These are phyloP conservation scores for Daldinia childiae DNA, from an alignment of 495 filamentous ascomycete genomes.

Conservation along the genomic window DNA sequence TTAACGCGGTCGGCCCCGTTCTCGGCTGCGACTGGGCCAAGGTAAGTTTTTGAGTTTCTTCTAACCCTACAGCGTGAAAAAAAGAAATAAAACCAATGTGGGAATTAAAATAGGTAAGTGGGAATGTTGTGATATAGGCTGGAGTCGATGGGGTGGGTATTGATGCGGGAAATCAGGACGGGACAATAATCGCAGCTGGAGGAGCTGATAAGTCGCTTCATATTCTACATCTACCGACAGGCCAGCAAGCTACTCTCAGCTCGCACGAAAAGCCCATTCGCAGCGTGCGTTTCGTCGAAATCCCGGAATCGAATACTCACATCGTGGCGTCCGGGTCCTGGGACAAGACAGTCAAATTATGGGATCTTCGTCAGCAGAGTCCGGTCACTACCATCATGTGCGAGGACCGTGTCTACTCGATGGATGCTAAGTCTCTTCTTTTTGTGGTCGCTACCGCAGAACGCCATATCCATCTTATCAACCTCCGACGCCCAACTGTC, in stretches of 20 bases:
- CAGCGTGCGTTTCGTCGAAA: conserved; percentile 78
- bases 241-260: conserved; percentile 69
- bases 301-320: conserved; percentile 58
- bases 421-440: conserved; percentile 84
- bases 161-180: conserved; percentile 54
- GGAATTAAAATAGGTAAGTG: conserved; percentile 15
- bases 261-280: conserved; percentile 83
- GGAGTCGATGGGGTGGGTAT: conserved; percentile 9
- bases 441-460: conserved; percentile 93
- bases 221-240: conserved; percentile 74
- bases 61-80: conserved; percentile 18
- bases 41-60: conserved; percentile 59
- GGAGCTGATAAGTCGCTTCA: conserved; percentile 87
- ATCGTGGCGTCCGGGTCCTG: conserved; percentile 90
- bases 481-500: conserved; percentile 80
- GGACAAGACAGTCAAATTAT: conserved; percentile 97
- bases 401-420: conserved; percentile 87
- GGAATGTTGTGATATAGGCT: neutral
- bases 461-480: conserved; percentile 89
- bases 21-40: conserved; percentile 82
- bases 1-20: conserved; percentile 78
- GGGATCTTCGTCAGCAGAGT: conserved; percentile 76
- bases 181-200: conserved; percentile 77
- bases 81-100: conserved; percentile 23
- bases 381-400: conserved; percentile 71